Evolutionary conservation across 495 filamentous ascomycete genomes (phyloP).

Genomic region (Tuber umbilicatum): DNA sequence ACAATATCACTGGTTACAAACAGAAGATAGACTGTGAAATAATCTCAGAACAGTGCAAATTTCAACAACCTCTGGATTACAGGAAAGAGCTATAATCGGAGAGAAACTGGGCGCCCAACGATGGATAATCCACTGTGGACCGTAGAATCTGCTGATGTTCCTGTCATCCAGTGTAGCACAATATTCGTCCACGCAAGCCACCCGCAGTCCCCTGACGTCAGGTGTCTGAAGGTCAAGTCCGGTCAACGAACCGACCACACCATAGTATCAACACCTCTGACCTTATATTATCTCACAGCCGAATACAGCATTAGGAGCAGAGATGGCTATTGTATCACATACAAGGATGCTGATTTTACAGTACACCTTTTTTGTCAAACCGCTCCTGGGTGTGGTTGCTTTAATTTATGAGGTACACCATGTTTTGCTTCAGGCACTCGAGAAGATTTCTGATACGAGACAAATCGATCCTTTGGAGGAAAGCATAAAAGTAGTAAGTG

Average conservation of each 20-base stretch:
- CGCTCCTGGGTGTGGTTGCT: background rate
- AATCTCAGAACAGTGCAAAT: background rate
- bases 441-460: too few species aligned
- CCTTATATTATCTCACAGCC: background rate
- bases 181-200: background rate
- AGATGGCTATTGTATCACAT: background rate
- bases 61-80: background rate
- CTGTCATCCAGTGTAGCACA: background rate
- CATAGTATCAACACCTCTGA: background rate
- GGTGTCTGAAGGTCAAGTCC: background rate
- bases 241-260: background rate
- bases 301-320: background rate
- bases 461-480: too few species aligned
- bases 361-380: background rate
- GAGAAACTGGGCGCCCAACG: accelerated
- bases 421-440: background rate
- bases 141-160: background rate
- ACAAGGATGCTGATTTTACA: background rate
- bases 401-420: background rate
- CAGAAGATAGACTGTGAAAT: too few species aligned
- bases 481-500: too few species aligned
- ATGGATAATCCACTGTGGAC: background rate
- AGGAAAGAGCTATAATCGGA: background rate
- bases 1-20: too few species aligned
- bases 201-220: background rate